Evolutionary conservation across 2,329 filamentous ascomycete genomes (phyloP).

Genomic region (Didymellaceae sp.): DNA sequence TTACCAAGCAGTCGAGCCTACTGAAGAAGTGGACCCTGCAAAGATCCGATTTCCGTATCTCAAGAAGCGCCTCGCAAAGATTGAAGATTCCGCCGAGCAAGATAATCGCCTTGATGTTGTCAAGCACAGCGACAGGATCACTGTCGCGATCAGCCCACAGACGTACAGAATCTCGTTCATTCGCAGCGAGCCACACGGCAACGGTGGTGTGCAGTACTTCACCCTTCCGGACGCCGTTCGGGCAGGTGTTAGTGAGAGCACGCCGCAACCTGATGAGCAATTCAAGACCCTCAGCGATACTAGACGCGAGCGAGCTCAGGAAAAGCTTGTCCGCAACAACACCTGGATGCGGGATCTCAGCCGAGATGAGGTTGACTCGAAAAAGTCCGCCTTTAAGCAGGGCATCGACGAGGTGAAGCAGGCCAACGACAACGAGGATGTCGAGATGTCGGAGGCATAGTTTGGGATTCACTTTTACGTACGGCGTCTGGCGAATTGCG

Average conservation of each 20-base stretch:
- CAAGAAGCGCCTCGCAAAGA: constrained; percentile 49
- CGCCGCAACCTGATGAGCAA: constrained; percentile 43
- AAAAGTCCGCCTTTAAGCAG: constrained; percentile 47
- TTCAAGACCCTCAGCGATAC: constrained; percentile 37
- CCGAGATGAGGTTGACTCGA: constrained; percentile 55
- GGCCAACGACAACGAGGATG: constrained; percentile 33
- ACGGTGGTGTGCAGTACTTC: constrained; percentile 49
- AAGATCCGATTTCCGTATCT: constrained; percentile 51
- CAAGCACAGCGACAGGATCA: constrained; percentile 51
- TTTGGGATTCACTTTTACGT: not conserved
- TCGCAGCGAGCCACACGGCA: constrained; percentile 44
- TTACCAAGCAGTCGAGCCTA: constrained; percentile 86
- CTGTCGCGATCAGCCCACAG: constrained; percentile 53
- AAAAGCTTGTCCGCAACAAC: constrained; percentile 54
- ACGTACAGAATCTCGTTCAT: constrained; percentile 54
- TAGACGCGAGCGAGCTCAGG: constrained; percentile 48
- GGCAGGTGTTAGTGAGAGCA: constrained; percentile 43
- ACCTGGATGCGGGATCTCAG: constrained; percentile 55
- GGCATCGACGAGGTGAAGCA: constrained; percentile 35
- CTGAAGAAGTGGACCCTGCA: constrained; percentile 55
- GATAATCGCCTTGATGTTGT: constrained; percentile 41
- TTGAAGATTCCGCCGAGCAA: constrained; percentile 39
- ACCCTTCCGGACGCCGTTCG: constrained; percentile 48
- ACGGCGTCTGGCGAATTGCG: constrained; percentile 7
- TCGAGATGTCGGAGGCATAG: constrained; percentile 42